Evolutionary conservation across 2,329 filamentous ascomycete species (phyloP).

Genomic region (Calonectria hongkongensis): DNA sequence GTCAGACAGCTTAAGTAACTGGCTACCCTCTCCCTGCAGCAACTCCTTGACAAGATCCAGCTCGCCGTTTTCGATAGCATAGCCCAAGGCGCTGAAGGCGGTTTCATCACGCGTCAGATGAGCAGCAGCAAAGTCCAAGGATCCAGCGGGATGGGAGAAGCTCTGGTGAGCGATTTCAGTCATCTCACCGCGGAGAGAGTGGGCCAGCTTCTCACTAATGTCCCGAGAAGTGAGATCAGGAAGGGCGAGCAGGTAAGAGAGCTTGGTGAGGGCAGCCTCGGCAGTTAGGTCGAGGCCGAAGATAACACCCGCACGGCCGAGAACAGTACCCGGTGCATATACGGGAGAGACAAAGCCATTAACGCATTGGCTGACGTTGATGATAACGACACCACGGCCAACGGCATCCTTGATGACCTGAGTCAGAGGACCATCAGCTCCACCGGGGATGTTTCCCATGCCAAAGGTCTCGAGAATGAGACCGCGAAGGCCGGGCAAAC

Average conservation of each 20-base stretch:
- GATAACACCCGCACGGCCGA: slow-evolving; percentile 89
- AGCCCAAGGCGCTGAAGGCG: slow-evolving; percentile 86
- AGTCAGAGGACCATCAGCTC: slow-evolving; percentile 85
- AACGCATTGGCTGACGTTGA: slow-evolving; percentile 94
- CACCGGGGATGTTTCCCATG: slow-evolving; percentile 92
- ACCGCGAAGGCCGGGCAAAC: slow-evolving; percentile 84
- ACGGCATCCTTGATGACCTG: slow-evolving; percentile 86
- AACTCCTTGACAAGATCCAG: slow-evolving; percentile 79
- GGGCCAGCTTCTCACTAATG: slow-evolving; percentile 82
- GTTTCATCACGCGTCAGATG: slow-evolving; percentile 71
- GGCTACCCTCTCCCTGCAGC: slow-evolving; percentile 77
- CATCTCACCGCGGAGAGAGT: slow-evolving; percentile 88
- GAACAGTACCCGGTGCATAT: slow-evolving; percentile 85
- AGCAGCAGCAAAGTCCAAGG: slow-evolving; percentile 64
- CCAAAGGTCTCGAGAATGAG: slow-evolving; percentile 94
- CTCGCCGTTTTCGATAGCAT: slow-evolving; percentile 85
- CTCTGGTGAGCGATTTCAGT: slow-evolving; percentile 83
- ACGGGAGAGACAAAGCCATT: slow-evolving; percentile 85
- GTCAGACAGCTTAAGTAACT: slow-evolving; percentile 84
- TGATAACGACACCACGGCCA: slow-evolving; percentile 86
- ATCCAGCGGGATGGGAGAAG: slow-evolving; percentile 83
- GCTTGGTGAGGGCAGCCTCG: slow-evolving; percentile 92
- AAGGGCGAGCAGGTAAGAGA: slow-evolving; percentile 87
- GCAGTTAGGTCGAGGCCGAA: slow-evolving; percentile 93
- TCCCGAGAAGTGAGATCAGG: slow-evolving; percentile 78